These are phyloP conservation scores for Leucaena leucocephala DNA, from an alignment of 306 rosid species.

Conservation along the genomic window DNA sequence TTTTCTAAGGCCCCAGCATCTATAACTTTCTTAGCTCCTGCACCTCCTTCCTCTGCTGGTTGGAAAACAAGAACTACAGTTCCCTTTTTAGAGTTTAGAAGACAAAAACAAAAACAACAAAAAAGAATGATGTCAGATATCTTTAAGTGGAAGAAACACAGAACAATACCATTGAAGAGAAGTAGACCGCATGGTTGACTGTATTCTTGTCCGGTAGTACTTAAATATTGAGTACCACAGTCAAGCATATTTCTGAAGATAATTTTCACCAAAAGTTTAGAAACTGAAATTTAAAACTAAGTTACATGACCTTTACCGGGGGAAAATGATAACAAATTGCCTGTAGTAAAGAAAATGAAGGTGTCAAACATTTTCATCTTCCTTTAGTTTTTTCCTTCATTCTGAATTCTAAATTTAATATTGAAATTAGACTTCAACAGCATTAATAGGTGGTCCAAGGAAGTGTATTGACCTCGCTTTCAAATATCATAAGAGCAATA, in stretches of 20 bases:
- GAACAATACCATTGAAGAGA: not conserved
- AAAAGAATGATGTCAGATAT: conserved; percentile 21
- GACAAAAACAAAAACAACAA: not conserved
- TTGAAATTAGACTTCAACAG: not conserved
- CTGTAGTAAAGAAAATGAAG: not conserved
- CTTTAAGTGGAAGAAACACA: conserved; percentile 11
- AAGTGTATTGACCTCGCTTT: not conserved
- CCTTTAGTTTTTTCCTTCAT: not conserved
- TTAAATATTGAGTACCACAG: not conserved
- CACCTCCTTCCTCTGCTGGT: conserved; percentile 97
- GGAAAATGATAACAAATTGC: not conserved
- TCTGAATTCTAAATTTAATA: not conserved
- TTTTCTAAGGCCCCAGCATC: conserved; percentile 68
- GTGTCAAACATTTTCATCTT: conserved; percentile 12
- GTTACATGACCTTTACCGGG: not conserved
- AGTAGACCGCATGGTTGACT: conserved; percentile 20
- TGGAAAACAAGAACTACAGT: conserved; percentile 89
- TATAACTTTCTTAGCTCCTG: conserved; percentile 67
- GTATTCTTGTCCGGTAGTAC: not conserved
- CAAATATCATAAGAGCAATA: conserved; percentile 1
- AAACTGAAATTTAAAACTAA: not conserved
- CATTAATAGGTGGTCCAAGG: conserved; percentile 7
- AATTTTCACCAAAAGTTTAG: not conserved
- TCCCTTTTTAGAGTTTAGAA: conserved; percentile 54
- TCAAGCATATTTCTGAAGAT: not conserved